These are phyloP conservation scores for Teunomyces tritomae DNA, from an alignment of 805 yeast genomes.

Conservation along the genomic window DNA sequence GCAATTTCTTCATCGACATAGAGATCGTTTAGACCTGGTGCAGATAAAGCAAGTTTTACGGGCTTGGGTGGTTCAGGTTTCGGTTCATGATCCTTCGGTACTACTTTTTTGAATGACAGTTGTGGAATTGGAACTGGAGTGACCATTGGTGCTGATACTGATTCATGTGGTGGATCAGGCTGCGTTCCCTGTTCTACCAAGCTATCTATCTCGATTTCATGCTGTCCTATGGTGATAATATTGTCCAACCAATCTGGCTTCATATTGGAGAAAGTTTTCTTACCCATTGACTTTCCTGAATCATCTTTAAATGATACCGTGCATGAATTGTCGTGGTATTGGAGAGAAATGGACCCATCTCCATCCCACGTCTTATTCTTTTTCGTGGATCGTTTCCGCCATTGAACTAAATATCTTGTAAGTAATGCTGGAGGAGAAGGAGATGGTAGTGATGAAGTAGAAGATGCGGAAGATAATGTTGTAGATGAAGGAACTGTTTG, in stretches of 20 bases:
- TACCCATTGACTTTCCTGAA: conserved; percentile 8
- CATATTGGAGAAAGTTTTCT: conserved; percentile 9
- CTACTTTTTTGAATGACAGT: not conserved
- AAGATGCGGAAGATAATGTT: not conserved
- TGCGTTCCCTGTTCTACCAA: conserved; percentile 26
- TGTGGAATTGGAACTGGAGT: not conserved
- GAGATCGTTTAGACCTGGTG: not conserved
- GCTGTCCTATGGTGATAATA: conserved; percentile 50
- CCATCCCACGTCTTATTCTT: conserved; percentile 95
- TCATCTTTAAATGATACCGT: conserved; percentile 8
- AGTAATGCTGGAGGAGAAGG: not conserved
- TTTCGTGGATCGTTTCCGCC: conserved; percentile 69
- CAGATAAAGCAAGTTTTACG: not conserved
- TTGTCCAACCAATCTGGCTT: conserved; percentile 12
- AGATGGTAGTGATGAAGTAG: not conserved
- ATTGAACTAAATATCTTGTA: conserved; percentile 41
- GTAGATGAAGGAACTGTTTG: not conserved
- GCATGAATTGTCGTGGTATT: not conserved
- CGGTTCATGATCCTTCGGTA: not conserved
- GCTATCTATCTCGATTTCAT: conserved; percentile 62
- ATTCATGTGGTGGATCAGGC: not conserved
- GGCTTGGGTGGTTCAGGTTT: not conserved
- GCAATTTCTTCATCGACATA: conserved; percentile 57
- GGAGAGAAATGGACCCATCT: conserved; percentile 61
- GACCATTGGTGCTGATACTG: not conserved